Evolutionary conservation across 208 protist species (phyloP), one percentile per base, ranked within the genome.

Genomic region (Pavlovales sp.): DNA sequence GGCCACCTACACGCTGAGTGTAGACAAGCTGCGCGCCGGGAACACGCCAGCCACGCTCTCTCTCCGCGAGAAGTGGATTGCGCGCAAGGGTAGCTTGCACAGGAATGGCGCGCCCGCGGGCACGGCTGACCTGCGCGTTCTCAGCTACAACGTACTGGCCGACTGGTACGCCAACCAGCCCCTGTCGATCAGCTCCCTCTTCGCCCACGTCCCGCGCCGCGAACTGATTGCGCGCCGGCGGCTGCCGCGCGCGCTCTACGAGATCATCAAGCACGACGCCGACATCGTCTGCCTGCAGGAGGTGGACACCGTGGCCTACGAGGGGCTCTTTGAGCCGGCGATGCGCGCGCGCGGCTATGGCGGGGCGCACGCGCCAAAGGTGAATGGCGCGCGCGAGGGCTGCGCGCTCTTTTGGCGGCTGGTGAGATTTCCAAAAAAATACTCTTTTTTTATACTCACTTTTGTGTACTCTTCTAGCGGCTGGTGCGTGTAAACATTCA

Each of bases 121-220:
- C n/a, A n/a, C n/a, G n/a, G n/a, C n/a, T n/a, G n/a, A n/a, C n/a
- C n/a, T 97, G 71, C 94, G 95, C 46, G 94, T 96, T 0, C 92
- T 96, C n/a, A 94, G 94, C 34, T 97, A 97, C 92, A 97, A 97
- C 91, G 94, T 97, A 14, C 93, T 97, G 14, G 93, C 96, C 90
- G 96, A 97, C 83, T 93, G 94, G 78, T 96, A 96, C 82, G 96
- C 94, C 84, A 95, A 91, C 20, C 94, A 92, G 14, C 93, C 91
- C 76, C 84, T 87, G 79, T 94, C 93, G 44, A 93, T 93, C 76
- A 89, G 87, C 81, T 89, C 92, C 77, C 96, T 97, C 80, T 97
- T 96, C 89, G 94, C 95, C 34, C 96, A 96, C 90, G 94, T 94
- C 75, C 94, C 93, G 34, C 94, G 95, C 36, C 94, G 94, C 36